phyloP scores from a whole-genome alignment of 768 basidiomycete genomes.

The Rhodocollybia butyracea region DNA sequence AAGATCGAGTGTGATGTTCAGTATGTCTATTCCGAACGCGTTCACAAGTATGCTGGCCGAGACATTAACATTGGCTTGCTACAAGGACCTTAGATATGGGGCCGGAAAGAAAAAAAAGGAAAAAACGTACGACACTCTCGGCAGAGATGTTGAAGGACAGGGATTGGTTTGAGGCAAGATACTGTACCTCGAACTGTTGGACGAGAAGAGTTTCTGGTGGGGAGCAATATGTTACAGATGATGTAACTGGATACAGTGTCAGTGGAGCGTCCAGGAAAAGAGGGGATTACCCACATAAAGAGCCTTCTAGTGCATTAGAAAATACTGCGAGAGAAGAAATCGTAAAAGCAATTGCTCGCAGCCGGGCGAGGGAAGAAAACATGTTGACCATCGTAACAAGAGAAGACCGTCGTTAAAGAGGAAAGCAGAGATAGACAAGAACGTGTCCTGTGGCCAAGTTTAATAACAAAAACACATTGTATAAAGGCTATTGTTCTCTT shows the following conservation, averaged over 20 bases:
- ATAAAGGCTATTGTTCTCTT: slow-evolving; percentile 14
- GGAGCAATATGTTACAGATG: slow-evolving; percentile 84
- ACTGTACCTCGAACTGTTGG: slow-evolving; percentile 72
- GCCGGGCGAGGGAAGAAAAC: slow-evolving; percentile 70
- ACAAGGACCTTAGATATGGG: slow-evolving; percentile 14
- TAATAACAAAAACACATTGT: slow-evolving; percentile 2
- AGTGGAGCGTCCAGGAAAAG: slow-evolving; percentile 9
- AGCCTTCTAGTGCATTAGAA: slow-evolving; percentile 48
- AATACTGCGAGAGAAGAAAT: slow-evolving; percentile 25
- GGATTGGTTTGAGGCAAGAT: slow-evolving; percentile 67
- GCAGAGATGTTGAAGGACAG: slow-evolving; percentile 84
- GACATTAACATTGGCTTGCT: slow-evolving; percentile 78
- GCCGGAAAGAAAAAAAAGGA: slow-evolving; percentile 7
- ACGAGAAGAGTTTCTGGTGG: slow-evolving; percentile 78
- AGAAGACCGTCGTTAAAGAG: slow-evolving; percentile 8
- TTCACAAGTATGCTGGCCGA: slow-evolving; percentile 79
- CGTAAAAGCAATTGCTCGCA: slow-evolving; percentile 55
- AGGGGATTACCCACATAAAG: slow-evolving; percentile 51
- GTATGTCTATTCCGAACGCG: slow-evolving; percentile 80
- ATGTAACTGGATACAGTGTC: slow-evolving; percentile 55
- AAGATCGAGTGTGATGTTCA: slow-evolving; percentile 86
- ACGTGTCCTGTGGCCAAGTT: not conserved
- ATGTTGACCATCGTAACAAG: slow-evolving; percentile 48
- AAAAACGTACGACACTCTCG: slow-evolving; percentile 71
- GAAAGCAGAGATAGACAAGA: slow-evolving; percentile 1